Base-by-base conservation (phyloP, 2,329 filamentous ascomycete species). In the Neofusicoccum umdonicola region DNA sequence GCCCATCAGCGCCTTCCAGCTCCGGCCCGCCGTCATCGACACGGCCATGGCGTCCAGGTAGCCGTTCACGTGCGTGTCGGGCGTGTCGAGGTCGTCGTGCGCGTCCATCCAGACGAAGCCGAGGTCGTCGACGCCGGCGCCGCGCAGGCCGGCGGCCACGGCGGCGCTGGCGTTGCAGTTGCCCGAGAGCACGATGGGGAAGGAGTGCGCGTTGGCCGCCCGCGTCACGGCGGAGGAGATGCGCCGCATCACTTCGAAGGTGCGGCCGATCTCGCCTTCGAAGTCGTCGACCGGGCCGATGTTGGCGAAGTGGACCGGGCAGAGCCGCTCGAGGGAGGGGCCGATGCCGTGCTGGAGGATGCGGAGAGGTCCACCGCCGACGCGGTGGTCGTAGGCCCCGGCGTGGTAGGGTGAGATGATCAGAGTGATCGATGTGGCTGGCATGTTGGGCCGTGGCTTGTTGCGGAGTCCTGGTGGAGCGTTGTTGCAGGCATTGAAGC, bases 41-140 rank as follows among this genome's bases (percentile, higher is more conserved):
- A 77, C 65, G 0, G 70, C 75, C 74, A 78, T 77, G 0, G 72
- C 73, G 62, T 79, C 77, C 5, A 79, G 69, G 44, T 79, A 79
- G 1, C 76, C 77, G 57, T 75, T 77, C 11, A 70, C 67, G 4
- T 76, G 71, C 31, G 74, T 74, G 22, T 73, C 72, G 0, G 77
- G 76, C 0, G 72, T 76, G 50, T 78, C 74, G 54, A 78, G 73
- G 63, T 81, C 79, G 58, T 80, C 78, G 51, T 81, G 79, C 2
- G 78, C 79, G 52, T 81, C 79, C 56, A 82, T 80, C 70, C 78
- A 81, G 11, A 81, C 68, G 44, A 76, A 79, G 0, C 68, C 69
- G 1, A 78, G 68, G 35, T 47, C 22, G 3, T 42, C 17, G 11
- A 12, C 17, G 7, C n/a, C 9, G 2, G 22, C 15, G 7, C n/a